Base-by-base conservation (phyloP, 768 basidiomycete species). In the Tulasnella sp. region DNA sequence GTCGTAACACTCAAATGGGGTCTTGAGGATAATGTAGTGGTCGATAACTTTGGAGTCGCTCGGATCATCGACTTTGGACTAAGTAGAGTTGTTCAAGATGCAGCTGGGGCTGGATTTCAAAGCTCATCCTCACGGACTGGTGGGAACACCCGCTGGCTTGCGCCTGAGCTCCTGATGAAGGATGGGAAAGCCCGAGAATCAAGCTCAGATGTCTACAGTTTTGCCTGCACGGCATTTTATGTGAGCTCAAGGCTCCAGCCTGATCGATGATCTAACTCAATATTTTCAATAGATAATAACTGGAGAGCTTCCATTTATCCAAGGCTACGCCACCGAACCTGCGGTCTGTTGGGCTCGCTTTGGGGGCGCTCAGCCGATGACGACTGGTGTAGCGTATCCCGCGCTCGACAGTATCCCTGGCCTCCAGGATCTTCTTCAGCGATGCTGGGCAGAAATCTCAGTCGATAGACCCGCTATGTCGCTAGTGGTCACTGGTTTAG, bases 1-100 rank as follows among this genome's bases (percentile, higher is more conserved):
- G n/a, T n/a, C n/a, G n/a, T n/a, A n/a, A n/a, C n/a, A n/a, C n/a
- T n/a, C n/a, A n/a, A n/a, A n/a, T n/a, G n/a, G n/a, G n/a, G n/a
- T n/a, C n/a, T n/a, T n/a, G n/a, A n/a, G n/a, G n/a, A 60, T 28
- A 60, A 60, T 28, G 11, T 60, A 2, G 28, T 60, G 58, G 28
- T 60, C 18, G 58, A 60, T 60, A 1, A 9, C 1, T 24, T 20
- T 14, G 76, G 48, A 34, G 48, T 42, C 8, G 2, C 76, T 24
- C 9, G 22, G 28, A 18, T 77, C 31, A 42, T 40, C 31, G 76
- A 77, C 34, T 77, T 77, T 28, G 76, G 76, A 2, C 48, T 77
- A 7, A 54, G 42, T 14, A 40, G 16, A 42, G 31, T 44, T 28
- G 24, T 42, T 24, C 34, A 54, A 34, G 76, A 77, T 6, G 76